phyloP scores from a whole-genome alignment of 768 basidiomycete species.

The Phaffia tasmanica region DNA sequence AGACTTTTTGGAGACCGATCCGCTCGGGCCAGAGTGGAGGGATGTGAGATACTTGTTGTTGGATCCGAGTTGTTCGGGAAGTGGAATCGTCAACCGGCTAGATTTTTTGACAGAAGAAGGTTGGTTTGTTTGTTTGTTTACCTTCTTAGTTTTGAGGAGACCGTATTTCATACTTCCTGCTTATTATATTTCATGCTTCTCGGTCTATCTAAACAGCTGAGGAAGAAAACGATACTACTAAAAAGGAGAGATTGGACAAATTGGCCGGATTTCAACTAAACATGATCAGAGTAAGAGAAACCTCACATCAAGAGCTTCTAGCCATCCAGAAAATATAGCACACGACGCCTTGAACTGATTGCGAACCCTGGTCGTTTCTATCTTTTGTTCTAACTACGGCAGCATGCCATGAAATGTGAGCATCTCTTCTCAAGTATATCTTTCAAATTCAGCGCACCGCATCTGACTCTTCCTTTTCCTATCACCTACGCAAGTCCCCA shows the following conservation, averaged over 20 bases:
- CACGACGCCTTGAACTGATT: background rate
- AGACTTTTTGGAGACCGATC: slow-evolving; percentile 76
- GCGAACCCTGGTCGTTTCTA: background rate
- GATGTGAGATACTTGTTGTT: slow-evolving; percentile 56
- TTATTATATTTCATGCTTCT: background rate
- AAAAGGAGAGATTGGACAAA: slow-evolving; percentile 63
- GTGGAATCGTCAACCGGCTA: slow-evolving; percentile 79
- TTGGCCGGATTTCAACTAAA: slow-evolving; percentile 76
- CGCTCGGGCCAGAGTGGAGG: slow-evolving; percentile 51
- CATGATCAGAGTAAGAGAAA: slow-evolving; percentile 49
- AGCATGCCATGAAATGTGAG: slow-evolving; percentile 90
- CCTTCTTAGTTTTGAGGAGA: background rate
- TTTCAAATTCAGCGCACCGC: slow-evolving; percentile 5
- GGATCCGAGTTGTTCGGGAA: slow-evolving; percentile 94
- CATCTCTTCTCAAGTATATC: slow-evolving; percentile 3
- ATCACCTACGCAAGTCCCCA: slow-evolving; percentile 42
- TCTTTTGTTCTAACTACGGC: slow-evolving; percentile 27
- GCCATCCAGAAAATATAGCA: no score
- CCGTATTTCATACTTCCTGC: background rate
- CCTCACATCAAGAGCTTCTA: no score
- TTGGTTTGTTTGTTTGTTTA: slow-evolving; percentile 34
- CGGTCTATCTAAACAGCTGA: slow-evolving; percentile 41
- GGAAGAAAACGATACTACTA: slow-evolving; percentile 43
- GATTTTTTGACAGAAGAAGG: slow-evolving; percentile 72
- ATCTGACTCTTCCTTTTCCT: slow-evolving; percentile 42